Conservation (phyloP, 129 eudicot genomes). For the Chrysanthemum seticuspe region DNA sequence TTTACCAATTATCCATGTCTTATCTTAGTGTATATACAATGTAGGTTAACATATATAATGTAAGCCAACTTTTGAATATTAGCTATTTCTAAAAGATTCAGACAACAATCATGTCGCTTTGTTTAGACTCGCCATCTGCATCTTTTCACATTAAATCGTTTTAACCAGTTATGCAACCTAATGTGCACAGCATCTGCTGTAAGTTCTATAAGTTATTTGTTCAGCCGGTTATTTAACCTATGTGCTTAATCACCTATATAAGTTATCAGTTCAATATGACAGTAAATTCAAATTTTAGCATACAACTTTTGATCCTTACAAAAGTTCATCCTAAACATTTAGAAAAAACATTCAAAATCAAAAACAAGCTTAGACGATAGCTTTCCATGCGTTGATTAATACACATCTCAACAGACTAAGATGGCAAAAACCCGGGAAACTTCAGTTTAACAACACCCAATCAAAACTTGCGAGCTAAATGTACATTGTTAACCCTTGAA, state of each 20-base stretch:
- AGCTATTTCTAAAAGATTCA: no score
- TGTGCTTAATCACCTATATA: conserved; percentile 1
- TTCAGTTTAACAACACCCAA: conserved; percentile 24
- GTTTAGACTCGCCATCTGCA: no score
- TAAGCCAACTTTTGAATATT: no score
- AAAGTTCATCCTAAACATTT: conserved; percentile 12
- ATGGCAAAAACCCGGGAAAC: conserved; percentile 4
- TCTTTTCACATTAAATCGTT: no score
- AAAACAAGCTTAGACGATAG: conserved; percentile 25
- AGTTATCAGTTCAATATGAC: conserved; percentile 7
- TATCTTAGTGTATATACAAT: no score
- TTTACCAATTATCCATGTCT: no score
- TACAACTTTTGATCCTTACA: conserved; percentile 20
- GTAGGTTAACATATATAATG: no score
- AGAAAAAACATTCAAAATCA: conserved; percentile 10
- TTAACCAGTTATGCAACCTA: no score
- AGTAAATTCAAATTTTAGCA: conserved; percentile 31
- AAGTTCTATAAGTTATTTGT: no score
- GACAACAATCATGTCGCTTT: no score
- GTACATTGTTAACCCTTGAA: conserved; percentile 19
- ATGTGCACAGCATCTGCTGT: no score
- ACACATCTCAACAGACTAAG: conserved; percentile 1
- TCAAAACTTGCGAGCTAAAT: conserved; percentile 24
- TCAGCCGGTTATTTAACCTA: no score
- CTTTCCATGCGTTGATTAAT: conserved; percentile 16